phyloP scores from a whole-genome alignment of 345 rosid genomes.

The Theobroma cacao region DNA sequence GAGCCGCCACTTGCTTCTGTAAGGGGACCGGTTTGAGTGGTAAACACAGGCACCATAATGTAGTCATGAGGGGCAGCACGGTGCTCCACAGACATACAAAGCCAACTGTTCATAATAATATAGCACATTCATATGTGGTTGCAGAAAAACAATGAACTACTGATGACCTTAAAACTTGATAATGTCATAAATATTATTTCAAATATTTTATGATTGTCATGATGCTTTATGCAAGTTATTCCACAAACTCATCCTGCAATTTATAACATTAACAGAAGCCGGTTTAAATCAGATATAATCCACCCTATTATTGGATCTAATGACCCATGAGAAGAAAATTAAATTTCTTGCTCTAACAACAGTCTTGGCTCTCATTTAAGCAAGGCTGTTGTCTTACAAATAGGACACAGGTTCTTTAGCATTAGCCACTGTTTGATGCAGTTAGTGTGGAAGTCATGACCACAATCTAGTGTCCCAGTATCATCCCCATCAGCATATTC shows the following conservation, averaged over 20 bases:
- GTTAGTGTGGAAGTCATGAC: slow-evolving; percentile 69
- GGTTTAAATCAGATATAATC: background rate
- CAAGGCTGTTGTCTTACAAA: slow-evolving; percentile 73
- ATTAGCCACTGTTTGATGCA: slow-evolving; percentile 87
- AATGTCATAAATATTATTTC: slow-evolving; percentile 8
- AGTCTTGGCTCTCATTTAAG: slow-evolving; percentile 24
- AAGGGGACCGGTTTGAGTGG: background rate
- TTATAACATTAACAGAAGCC: slow-evolving; percentile 8
- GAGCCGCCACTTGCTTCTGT: background rate
- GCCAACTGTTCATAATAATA: background rate
- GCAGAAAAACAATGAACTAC: background rate
- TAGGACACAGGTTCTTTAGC: slow-evolving; percentile 86
- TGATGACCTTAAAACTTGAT: background rate
- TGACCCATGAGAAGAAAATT: slow-evolving; percentile 16
- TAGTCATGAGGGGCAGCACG: too few species aligned
- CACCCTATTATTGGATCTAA: slow-evolving; percentile 18
- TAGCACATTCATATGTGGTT: background rate
- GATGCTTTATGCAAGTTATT: slow-evolving; percentile 9
- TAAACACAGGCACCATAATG: too few species aligned
- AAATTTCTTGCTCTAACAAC: background rate
- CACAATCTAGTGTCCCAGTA: slow-evolving; percentile 74
- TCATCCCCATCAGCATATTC: slow-evolving; percentile 69
- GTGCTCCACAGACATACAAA: background rate
- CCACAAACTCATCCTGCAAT: slow-evolving; percentile 20
- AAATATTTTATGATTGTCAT: slow-evolving; percentile 15